A percentile compares a stretch with the other conserved stretches of the same genome.
These are phyloP conservation scores for Xylaria sp. DNA, from an alignment of 2,329 filamentous ascomycete species.

Conservation along the genomic window DNA sequence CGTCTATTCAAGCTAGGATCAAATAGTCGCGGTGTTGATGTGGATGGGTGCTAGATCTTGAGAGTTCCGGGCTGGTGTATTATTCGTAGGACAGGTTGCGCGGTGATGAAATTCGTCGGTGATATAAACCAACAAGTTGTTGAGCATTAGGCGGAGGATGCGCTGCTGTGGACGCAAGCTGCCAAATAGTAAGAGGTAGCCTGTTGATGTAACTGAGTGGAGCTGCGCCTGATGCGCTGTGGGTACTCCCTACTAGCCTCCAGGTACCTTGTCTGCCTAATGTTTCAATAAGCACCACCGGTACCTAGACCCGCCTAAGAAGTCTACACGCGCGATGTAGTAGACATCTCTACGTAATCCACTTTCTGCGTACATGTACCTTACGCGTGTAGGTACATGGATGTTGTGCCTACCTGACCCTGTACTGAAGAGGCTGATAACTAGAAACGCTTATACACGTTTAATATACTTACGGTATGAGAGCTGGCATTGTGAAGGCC, in stretches of 20 bases:
- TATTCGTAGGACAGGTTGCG: background rate
- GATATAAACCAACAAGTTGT: background rate
- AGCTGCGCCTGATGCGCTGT: background rate
- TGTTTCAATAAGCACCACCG: background rate
- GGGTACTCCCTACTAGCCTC: conserved; percentile 8
- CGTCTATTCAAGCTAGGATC: conserved; percentile 5
- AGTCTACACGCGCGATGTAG: no score
- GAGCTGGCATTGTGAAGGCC: no score
- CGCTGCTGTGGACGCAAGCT: conserved; percentile 26
- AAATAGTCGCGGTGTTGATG: background rate
- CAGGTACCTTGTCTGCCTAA: conserved; percentile 1
- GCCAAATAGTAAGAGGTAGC: conserved; percentile 26
- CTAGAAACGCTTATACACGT: no score
- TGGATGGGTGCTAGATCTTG: background rate
- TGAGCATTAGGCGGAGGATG: conserved; percentile 13
- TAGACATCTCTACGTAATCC: no score
- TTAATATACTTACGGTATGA: no score
- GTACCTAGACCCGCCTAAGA: no score
- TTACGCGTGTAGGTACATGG: no score
- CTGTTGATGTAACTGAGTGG: conserved; percentile 30
- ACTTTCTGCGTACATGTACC: no score
- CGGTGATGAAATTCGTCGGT: conserved; percentile 7
- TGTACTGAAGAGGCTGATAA: no score
- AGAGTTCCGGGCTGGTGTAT: background rate
- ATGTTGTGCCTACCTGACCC: no score